Evolutionary conservation across 139 green algal species (phyloP).

Genomic region (Desmodesmus armatus): DNA sequence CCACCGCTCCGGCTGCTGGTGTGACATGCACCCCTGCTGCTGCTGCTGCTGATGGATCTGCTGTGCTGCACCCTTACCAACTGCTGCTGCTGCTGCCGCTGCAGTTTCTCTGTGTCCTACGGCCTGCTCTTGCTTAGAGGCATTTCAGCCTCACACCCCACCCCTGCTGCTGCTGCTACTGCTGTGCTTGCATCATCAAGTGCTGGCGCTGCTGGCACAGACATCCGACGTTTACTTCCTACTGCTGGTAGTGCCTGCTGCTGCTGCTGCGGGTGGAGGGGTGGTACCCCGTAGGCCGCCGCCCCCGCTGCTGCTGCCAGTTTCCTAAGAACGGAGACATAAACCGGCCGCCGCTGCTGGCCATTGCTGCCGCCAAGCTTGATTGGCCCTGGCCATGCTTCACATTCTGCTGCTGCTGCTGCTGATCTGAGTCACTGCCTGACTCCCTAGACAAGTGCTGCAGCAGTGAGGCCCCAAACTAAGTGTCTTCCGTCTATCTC

Average conservation of each 20-base stretch:
- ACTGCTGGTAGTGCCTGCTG: background rate
- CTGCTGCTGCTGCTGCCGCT: background rate
- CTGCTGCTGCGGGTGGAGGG: background rate
- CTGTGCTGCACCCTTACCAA: no score
- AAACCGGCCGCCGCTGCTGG: no score
- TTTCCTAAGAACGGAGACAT: no score
- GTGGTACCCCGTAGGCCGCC: background rate
- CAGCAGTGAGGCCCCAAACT: conserved; percentile 33
- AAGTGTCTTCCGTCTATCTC: background rate
- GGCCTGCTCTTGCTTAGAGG: background rate
- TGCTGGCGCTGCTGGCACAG: no score
- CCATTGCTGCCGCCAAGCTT: no score
- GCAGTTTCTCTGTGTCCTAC: background rate
- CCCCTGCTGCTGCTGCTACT: background rate
- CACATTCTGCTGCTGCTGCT: conserved; percentile 28
- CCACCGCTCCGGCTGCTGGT: no score
- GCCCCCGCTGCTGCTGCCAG: background rate
- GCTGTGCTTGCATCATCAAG: background rate
- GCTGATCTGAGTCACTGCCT: background rate
- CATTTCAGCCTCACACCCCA: background rate
- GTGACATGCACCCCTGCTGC: no score
- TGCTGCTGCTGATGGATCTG: background rate
- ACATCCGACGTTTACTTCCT: no score
- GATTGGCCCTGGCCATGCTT: no score
- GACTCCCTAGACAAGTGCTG: background rate